Conservation (phyloP, 177 flowering plant genomes). For the Vitis hybrid region DNA sequence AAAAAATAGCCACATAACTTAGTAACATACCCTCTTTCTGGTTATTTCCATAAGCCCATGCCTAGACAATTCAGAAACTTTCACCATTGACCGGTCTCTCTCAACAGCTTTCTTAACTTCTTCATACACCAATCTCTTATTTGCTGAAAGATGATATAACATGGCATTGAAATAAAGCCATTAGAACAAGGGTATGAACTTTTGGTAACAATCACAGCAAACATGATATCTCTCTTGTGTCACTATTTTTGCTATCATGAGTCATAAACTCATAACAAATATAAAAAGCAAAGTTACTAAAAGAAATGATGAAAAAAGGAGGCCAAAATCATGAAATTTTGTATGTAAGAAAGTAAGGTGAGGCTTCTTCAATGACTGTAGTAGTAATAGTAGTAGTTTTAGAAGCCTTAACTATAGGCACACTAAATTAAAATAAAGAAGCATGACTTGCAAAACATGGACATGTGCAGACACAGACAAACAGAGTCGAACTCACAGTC, state of each 20-base stretch:
- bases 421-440: not conserved
- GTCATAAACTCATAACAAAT: too few species aligned
- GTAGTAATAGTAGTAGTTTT: too few species aligned
- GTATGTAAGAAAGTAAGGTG: too few species aligned
- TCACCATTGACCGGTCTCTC: constrained; percentile 82
- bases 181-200: not conserved
- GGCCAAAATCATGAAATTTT: too few species aligned
- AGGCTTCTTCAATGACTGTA: too few species aligned
- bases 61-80: constrained; percentile 85
- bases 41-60: constrained; percentile 98
- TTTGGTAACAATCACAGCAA: not conserved
- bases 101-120: constrained; percentile 89
- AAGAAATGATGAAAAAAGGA: too few species aligned
- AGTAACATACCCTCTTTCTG: constrained; percentile 78
- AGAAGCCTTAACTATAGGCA: not conserved
- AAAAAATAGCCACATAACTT: not conserved
- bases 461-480: constrained; percentile 9
- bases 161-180: not conserved
- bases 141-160: constrained; percentile 47
- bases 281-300: too few species aligned
- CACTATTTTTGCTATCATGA: too few species aligned
- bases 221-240: not conserved
- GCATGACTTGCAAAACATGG: not conserved
- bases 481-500: constrained; percentile 56
- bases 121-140: constrained; percentile 90